Evolutionary conservation across 306 rosid species (phyloP), one percentile per base, ranked within the genome.

Genomic region (Gynostemma pentaphyllum): DNA sequence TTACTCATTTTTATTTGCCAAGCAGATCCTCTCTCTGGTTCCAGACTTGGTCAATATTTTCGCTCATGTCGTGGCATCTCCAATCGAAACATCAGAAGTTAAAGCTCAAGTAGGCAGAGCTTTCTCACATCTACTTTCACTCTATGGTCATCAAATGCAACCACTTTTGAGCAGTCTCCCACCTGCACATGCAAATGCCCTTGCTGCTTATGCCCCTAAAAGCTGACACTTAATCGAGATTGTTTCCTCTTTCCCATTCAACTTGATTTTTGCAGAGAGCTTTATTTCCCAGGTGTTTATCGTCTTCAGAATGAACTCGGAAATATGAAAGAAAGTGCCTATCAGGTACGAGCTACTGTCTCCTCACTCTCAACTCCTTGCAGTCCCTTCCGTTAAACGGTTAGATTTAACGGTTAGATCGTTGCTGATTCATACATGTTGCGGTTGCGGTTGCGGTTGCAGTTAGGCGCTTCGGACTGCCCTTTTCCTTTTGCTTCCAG

Each of bases 91-190:
- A 5, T 42, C 95, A 22, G 95, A 86, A 76, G 95, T 86, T 55
- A 94, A 94, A 80, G 70, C 83, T 78, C 79, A 79, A 60, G 81
- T 86, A 26, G 99, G 97, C 74, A 81, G 87, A 84, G 81, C 94
- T 37, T 94, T 88, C 68, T 72, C 86, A 63, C 97, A 94, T 79
- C 82, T 94, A 77, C 49, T 86, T 78, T 88, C 99, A 5, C 68
- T 88, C 50, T 94, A 86, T 52, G 99, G 99, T 46, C 88, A 82
- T 45, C 99, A 94, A 81, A 84, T 94, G 85, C 97, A 94, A 66
- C 87, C 94, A 67, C 84, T 94, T 64, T 80, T 94, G 76, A 82
- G 88, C 75, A 81, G 45, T 68, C 97, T 94, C 29, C 78, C 97
- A 22, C 94, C 90, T 27, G 80, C 82, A 28, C 94, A 81, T 53